Evolutionary conservation across 495 filamentous ascomycete genomes (phyloP), one percentile per base, ranked within the genome.

Genomic region (Tuber brumale): DNA sequence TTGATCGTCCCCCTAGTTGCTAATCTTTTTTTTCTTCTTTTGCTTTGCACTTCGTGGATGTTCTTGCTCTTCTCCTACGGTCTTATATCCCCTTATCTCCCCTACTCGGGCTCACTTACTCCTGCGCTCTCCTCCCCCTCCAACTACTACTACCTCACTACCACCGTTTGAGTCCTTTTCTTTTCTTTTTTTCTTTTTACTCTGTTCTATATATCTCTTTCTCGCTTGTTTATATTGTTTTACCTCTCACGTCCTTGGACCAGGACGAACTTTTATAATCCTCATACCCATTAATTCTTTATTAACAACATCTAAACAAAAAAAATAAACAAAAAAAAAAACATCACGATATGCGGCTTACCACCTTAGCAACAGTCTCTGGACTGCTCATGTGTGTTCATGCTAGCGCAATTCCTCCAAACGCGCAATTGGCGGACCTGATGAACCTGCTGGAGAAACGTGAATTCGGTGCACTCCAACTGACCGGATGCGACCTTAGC

Each of bases 401-500:
- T 10, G 78, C 70, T 41, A 72, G 75, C 27, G 72, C 76, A n/a
- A 46, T 75, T 57, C 78, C 78, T 9, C 23, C 57, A 23, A 44
- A 69, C 44, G 31, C 48, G 61, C 72, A 72, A n/a, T 43, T 75
- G 21, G 51, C 37, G 35, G 72, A 70, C 21, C 70, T 79, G 31
- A 61, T 61, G 57, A 39, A 39, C 10, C 57, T 79, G 23, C 44
- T 79, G 23, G 35, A 72, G 12, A 75, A 70, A 21, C 57, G 31
- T 21, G 72, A 31, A 19, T 79, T 44, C 41, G 66, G 46, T 35
- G 45, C 70, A 12, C 46, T 75, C 48, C 41, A 75, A 69, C 41
- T 79, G 27, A 69, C 73, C 39, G 46, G 45, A 39, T 90, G 89
- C 81, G 86, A 90, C 83, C 74, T 90, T 69, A 84, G 84, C 74